These are phyloP conservation scores for Amauroascus verrucosus DNA, from an alignment of 2,329 filamentous ascomycete species.

Conservation along the genomic window DNA sequence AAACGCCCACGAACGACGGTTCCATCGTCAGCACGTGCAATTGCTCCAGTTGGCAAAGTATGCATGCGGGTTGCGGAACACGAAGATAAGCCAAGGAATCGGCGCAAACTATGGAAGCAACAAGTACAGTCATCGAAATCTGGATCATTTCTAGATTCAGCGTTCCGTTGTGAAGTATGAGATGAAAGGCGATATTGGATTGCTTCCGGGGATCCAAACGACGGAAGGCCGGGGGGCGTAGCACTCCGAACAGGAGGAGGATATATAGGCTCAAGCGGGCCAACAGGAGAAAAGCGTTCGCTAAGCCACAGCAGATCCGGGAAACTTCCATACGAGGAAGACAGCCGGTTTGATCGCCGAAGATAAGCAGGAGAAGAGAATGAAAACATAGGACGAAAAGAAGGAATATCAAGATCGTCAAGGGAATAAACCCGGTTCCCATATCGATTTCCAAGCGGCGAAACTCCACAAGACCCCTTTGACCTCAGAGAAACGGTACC, in stretches of 20 bases:
- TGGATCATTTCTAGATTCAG: not conserved
- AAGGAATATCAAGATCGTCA: conserved; percentile 21
- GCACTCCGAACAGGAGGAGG: conserved; percentile 31
- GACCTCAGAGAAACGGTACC: not conserved
- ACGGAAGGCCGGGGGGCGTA: conserved; percentile 38
- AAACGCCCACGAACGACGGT: conserved; percentile 34
- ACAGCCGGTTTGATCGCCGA: conserved; percentile 15
- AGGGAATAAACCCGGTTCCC: conserved; percentile 20
- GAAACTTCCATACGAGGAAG: conserved; percentile 21
- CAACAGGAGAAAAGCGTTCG: conserved; percentile 22
- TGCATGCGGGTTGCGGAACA: conserved; percentile 11
- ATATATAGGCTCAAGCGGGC: conserved; percentile 26
- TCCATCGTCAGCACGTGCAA: conserved; percentile 33
- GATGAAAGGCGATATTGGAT: conserved; percentile 19
- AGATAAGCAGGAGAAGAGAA: conserved; percentile 6
- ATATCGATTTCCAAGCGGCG: conserved; percentile 8
- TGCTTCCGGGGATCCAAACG: conserved; percentile 35
- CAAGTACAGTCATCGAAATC: conserved; percentile 5
- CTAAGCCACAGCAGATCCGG: conserved; percentile 20
- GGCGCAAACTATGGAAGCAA: conserved; percentile 17
- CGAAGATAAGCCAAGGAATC: conserved; percentile 24
- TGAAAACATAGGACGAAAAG: conserved; percentile 12
- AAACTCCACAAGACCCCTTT: not conserved
- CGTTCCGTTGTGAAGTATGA: not conserved
- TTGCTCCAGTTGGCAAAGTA: conserved; percentile 19